phyloP scores from a whole-genome alignment of 129 eudicot species.

The Saposhnikovia divaricata region DNA sequence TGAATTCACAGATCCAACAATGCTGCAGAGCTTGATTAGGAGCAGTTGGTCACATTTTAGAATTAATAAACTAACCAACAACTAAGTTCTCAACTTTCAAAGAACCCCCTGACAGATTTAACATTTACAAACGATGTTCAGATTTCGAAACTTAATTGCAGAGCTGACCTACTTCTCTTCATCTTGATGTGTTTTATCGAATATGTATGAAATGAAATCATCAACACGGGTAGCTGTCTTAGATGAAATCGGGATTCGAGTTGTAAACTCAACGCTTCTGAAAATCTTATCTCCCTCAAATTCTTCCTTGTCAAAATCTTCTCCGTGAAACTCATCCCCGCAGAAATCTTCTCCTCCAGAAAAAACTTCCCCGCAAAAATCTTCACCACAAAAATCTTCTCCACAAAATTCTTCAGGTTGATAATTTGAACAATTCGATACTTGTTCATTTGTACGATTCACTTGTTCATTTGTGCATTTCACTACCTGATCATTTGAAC shows the following conservation, averaged over 20 bases:
- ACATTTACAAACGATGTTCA: background rate
- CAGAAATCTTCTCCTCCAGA: slow-evolving; percentile 2
- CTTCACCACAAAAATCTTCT: background rate
- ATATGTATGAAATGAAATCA: background rate
- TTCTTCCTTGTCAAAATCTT: background rate
- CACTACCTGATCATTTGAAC: background rate
- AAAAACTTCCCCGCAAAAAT: background rate
- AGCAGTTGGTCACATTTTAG: background rate
- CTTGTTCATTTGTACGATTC: background rate
- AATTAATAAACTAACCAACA: background rate
- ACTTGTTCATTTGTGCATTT: background rate
- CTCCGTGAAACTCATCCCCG: background rate
- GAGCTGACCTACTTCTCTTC: background rate
- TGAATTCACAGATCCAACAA: background rate
- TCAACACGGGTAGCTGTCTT: background rate
- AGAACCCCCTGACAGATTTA: background rate
- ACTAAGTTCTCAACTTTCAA: background rate
- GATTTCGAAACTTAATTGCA: background rate
- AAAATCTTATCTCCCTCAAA: slow-evolving; percentile 1
- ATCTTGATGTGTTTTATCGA: background rate
- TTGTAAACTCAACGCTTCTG: background rate
- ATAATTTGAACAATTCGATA: background rate
- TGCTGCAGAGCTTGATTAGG: background rate
- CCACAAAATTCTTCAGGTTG: background rate
- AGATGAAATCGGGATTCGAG: background rate